Conservation (phyloP, 2,329 filamentous ascomycete genomes). For the Amauroascus verrucosus region DNA sequence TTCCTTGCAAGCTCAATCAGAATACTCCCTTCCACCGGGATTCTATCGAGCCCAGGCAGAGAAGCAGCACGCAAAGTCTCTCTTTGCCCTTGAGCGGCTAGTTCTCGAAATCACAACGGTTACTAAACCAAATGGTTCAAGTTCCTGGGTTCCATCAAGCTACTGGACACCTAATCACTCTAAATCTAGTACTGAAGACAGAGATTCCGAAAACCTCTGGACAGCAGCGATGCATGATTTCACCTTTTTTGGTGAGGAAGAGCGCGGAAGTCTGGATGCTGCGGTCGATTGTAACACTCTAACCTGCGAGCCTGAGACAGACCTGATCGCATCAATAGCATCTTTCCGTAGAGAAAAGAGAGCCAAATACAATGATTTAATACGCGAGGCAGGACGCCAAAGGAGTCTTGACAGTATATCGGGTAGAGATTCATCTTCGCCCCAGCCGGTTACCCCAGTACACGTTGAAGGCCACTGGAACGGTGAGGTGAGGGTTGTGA, state of each 20-base stretch:
- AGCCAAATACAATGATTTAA: conserved; percentile 36
- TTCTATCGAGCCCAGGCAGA: conserved; percentile 41
- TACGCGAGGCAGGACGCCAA: conserved; percentile 19
- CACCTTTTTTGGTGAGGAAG: conserved; percentile 50
- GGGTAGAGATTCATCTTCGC: conserved; percentile 11
- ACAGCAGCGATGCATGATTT: conserved; percentile 50
- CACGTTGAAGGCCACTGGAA: conserved; percentile 50
- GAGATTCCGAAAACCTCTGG: conserved; percentile 51
- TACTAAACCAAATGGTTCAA: conserved; percentile 18
- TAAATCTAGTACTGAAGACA: conserved; percentile 49
- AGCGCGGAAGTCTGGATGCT: conserved; percentile 42
- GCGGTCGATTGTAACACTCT: conserved; percentile 24
- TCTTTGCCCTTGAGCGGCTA: conserved; percentile 48
- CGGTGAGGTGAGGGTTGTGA: conserved; percentile 48
- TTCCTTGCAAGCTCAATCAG: conserved; percentile 43
- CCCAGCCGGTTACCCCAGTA: conserved; percentile 15
- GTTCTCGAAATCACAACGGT: conserved; percentile 45
- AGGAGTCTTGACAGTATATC: neutral
- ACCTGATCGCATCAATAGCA: conserved; percentile 46
- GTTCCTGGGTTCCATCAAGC: conserved; percentile 32
- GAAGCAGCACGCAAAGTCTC: conserved; percentile 39
- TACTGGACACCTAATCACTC: conserved; percentile 38
- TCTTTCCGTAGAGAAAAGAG: conserved; percentile 46
- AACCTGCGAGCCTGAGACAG: conserved; percentile 26
- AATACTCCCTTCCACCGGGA: conserved; percentile 51